phyloP scores from a whole-genome alignment of 768 basidiomycete genomes.

The Tylopilus balloui region DNA sequence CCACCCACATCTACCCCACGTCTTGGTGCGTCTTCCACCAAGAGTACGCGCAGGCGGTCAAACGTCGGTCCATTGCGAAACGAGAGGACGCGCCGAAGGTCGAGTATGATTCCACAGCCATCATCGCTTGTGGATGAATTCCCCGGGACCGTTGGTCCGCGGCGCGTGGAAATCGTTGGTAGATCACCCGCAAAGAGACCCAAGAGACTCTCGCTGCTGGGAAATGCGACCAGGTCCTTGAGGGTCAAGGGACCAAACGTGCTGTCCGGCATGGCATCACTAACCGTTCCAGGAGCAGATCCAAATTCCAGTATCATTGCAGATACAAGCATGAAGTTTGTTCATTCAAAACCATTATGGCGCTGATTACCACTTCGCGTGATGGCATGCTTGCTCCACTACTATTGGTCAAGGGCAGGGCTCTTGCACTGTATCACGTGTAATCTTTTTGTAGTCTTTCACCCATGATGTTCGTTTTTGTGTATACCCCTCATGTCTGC shows the following conservation, averaged over 20 bases:
- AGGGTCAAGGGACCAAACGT: slow-evolving; percentile 30
- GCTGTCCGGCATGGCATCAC: slow-evolving; percentile 27
- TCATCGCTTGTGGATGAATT: slow-evolving; percentile 42
- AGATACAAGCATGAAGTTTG: slow-evolving; percentile 46
- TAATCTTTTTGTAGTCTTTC: slow-evolving; percentile 9
- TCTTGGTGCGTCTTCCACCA: slow-evolving; percentile 31
- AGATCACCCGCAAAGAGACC: slow-evolving; percentile 57
- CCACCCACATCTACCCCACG: slow-evolving; percentile 44
- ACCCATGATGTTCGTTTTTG: slow-evolving; percentile 11
- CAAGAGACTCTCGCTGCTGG: slow-evolving; percentile 55
- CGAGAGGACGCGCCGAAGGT: slow-evolving; percentile 70
- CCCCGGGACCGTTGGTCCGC: slow-evolving; percentile 29
- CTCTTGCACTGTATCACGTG: slow-evolving; percentile 18
- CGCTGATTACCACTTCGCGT: slow-evolving; percentile 35
- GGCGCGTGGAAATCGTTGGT: slow-evolving; percentile 40
- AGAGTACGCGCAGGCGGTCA: slow-evolving; percentile 55
- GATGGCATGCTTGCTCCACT: slow-evolving; percentile 4
- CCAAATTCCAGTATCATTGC: slow-evolving; percentile 39
- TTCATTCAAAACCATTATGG: slow-evolving; percentile 51
- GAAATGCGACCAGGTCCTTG: slow-evolving; percentile 34
- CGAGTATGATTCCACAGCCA: slow-evolving; percentile 76
- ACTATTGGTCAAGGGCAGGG: slow-evolving; percentile 8
- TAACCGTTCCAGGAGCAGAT: slow-evolving; percentile 36
- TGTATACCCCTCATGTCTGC: slow-evolving; percentile 18
- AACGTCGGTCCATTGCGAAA: slow-evolving; percentile 71